phyloP scores from a whole-genome alignment of 768 basidiomycete species.

The Scleroderma bovista region DNA sequence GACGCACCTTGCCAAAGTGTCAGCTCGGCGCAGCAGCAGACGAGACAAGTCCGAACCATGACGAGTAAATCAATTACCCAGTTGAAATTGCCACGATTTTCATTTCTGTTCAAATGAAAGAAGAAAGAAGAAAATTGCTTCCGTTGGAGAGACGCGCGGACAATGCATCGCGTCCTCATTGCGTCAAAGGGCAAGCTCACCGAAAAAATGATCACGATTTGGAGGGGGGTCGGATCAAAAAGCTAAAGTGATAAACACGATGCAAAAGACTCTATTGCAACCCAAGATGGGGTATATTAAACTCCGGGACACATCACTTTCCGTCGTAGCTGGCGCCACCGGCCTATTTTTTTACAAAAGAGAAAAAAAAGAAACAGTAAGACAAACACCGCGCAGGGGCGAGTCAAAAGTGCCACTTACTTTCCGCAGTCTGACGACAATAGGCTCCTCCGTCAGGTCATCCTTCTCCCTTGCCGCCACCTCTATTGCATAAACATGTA shows the following conservation, averaged over 20 bases:
- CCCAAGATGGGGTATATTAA: constrained; percentile 10
- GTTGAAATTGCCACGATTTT: background rate
- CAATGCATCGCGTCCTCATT: background rate
- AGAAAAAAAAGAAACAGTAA: constrained; percentile 11
- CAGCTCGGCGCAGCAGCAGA: too few species aligned
- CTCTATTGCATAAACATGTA: constrained; percentile 80
- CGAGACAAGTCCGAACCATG: too few species aligned
- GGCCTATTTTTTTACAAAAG: constrained; percentile 62
- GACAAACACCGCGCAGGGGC: constrained; percentile 2
- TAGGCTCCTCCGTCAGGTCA: constrained; percentile 84
- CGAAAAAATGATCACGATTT: constrained; percentile 11
- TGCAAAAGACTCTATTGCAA: constrained; percentile 10
- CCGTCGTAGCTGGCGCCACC: constrained; percentile 90
- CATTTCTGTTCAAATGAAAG: background rate
- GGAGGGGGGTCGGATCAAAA: constrained; percentile 4
- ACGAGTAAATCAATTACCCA: constrained; percentile 8
- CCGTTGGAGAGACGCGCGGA: background rate
- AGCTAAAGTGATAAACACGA: constrained; percentile 5
- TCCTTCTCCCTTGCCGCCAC: constrained; percentile 79
- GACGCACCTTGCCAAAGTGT: too few species aligned
- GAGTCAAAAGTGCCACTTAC: constrained; percentile 37
- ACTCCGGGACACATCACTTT: constrained; percentile 41
- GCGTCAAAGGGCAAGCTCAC: background rate
- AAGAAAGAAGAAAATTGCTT: too few species aligned
- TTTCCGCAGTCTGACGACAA: constrained; percentile 76